Percentiles rank a stretch among this genome's conserved stretches.
phyloP scores from a whole-genome alignment of 2,329 filamentous ascomycete genomes.

The Claviceps citrina region DNA sequence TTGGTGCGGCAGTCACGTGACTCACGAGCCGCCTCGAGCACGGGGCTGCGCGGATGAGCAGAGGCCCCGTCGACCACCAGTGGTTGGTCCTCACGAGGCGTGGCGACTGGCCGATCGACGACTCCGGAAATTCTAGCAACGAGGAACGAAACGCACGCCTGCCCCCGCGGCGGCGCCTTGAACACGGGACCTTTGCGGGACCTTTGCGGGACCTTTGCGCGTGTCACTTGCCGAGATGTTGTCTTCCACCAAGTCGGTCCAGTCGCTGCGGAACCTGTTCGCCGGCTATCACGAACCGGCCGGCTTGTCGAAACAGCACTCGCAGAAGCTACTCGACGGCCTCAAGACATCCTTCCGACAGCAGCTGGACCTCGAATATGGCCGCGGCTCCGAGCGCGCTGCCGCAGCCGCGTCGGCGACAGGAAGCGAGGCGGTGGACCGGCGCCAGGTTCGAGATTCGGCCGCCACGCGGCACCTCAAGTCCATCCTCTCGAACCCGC shows the following conservation, averaged over 20 bases:
- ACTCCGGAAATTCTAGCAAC: no score
- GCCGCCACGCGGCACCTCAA: slow-evolving; percentile 33
- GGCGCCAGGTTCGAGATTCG: slow-evolving; percentile 20
- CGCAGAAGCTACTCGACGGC: slow-evolving; percentile 38
- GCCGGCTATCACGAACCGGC: slow-evolving; percentile 35
- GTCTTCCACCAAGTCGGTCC: slow-evolving; percentile 23
- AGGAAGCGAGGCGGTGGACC: slow-evolving; percentile 7
- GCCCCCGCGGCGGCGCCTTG: no score
- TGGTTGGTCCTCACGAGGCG: no score
- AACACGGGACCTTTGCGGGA: no score
- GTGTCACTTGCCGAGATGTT: slow-evolving; percentile 19
- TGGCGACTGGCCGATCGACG: no score
- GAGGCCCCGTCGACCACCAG: no score
- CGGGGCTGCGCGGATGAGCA: no score
- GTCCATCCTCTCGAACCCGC: slow-evolving; percentile 40
- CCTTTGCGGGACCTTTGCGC: no score
- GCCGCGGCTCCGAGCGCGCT: slow-evolving; percentile 21
- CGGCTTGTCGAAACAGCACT: slow-evolving; percentile 33
- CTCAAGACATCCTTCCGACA: slow-evolving; percentile 42
- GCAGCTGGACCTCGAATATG: slow-evolving; percentile 43
- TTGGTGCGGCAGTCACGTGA: no score
- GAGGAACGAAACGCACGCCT: no score
- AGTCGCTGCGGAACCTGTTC: slow-evolving; percentile 24
- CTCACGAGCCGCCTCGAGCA: no score
- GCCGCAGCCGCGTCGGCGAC: slow-evolving; percentile 8